phyloP scores from a whole-genome alignment of 305 asterid species.

The Coffea humblotiana region DNA sequence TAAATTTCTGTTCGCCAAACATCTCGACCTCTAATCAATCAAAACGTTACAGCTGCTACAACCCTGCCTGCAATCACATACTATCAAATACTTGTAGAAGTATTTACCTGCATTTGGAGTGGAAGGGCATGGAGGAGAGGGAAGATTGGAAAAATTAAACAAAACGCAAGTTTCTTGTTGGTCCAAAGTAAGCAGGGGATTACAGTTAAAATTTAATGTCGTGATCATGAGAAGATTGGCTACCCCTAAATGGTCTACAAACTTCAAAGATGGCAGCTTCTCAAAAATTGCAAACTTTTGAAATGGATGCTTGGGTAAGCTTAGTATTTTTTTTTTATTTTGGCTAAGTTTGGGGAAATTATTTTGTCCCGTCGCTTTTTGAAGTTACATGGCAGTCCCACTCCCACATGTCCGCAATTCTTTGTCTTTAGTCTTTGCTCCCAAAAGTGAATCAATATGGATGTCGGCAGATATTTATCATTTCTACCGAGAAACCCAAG shows the following conservation, averaged over 20 bases:
- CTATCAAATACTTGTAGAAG: not conserved
- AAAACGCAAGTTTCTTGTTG: not conserved
- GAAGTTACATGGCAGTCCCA: not conserved
- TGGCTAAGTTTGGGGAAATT: no score
- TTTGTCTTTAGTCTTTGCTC: not conserved
- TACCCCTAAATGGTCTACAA: not conserved
- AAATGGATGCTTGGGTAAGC: not conserved
- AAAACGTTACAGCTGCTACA: not conserved
- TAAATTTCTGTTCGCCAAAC: not conserved
- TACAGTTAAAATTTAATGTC: not conserved
- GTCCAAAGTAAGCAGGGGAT: not conserved
- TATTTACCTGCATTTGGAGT: no score
- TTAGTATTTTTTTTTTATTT: no score
- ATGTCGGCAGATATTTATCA: not conserved
- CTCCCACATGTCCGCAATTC: slow-evolving; percentile 3
- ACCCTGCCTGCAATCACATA: not conserved
- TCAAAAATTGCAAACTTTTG: not conserved
- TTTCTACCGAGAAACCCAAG: not conserved
- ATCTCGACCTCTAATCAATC: not conserved
- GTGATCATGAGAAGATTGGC: not conserved
- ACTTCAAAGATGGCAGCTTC: not conserved
- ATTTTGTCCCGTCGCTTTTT: not conserved
- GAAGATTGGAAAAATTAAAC: no score
- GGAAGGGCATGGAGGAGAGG: no score
- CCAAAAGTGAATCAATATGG: not conserved